Conservation (phyloP, 176 grass and related monocot genomes). For the Eragrostis curvula region DNA sequence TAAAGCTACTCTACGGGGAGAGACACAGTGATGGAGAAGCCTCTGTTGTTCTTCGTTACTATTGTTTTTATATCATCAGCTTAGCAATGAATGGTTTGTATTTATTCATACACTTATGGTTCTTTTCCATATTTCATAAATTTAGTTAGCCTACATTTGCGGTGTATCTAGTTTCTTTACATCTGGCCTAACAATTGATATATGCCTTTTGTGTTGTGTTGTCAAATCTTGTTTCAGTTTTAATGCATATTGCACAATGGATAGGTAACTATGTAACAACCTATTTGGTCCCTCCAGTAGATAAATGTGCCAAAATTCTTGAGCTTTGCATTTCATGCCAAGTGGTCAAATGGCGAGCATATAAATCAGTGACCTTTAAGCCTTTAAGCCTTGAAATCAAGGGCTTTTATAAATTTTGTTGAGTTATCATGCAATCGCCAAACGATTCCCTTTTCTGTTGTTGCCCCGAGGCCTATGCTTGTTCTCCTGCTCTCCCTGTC, state of each 20-base stretch:
- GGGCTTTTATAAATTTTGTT: too few species aligned
- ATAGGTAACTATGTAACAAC: background rate
- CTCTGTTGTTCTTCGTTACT: constrained; percentile 74
- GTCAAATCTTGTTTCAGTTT: background rate
- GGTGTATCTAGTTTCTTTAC: background rate
- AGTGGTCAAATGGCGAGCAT: background rate
- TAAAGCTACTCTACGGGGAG: constrained; percentile 81
- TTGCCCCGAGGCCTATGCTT: background rate
- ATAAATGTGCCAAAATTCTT: background rate
- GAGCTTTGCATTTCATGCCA: background rate
- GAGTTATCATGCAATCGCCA: background rate
- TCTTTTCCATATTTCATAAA: constrained; percentile 29
- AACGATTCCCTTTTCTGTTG: background rate
- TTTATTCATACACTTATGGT: constrained; percentile 7
- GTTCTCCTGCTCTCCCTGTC: background rate
- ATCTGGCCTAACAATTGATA: background rate
- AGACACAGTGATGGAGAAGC: constrained; percentile 89
- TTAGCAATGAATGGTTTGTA: constrained; percentile 93
- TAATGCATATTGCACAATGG: background rate
- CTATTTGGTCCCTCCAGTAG: background rate
- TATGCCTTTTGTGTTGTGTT: background rate
- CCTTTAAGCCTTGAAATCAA: too few species aligned
- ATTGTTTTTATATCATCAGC: constrained; percentile 92
- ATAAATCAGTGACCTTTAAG: too few species aligned
- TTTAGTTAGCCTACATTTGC: background rate